Evolutionary conservation across 1,139 yeast species (phyloP), one percentile per base, ranked within the genome.

Genomic region (Kurtzmaniella quercitrusa): DNA sequence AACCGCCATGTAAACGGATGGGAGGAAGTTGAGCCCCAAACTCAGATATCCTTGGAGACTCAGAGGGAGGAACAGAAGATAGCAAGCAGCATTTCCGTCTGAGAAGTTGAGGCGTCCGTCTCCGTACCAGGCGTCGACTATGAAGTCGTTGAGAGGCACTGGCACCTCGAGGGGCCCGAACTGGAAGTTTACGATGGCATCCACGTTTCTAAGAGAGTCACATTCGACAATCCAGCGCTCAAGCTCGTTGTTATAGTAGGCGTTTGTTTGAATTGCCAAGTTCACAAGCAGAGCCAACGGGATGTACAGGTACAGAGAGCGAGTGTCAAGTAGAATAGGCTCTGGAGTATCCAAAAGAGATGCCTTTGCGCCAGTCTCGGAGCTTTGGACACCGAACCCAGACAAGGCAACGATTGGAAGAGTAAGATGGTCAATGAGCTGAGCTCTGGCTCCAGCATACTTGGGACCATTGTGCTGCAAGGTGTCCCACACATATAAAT

Each of bases 241-340:
- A 7, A 72, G 55, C 14, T 74, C 73, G 3, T 66, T 57, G 7
- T 78, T 72, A 59, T 79, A 87, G 49, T 73, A 76, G 0, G 95
- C 95, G 54, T 84, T 83, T 19, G 85, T 67, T 63, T 87, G 95
- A 16, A 85, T 69, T 0, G 95, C 93, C 37, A 88, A 62, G 52
- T 79, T 79, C 41, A 86, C 73, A 41, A 87, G 66, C 2, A 79
- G 59, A 39, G 75, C 72, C 42, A 77, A 65, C 0, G 95, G 95
- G 40, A 87, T 60, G 54, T 70, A 77, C 24, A 75, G 73, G 55
- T 66, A 73, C n/a, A 65, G 51, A 29, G 75, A 66, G 46, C 88
- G 66, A 2, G 87, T 66, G 55, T 86, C 93, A 23, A 87, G 57
- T 10, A 85, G 47, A 0, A 83, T 85, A 0, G 93, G 85, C 38